Evolutionary conservation across 1,139 yeast genomes (phyloP).

Genomic region (Yamadazyma taylorii): DNA sequence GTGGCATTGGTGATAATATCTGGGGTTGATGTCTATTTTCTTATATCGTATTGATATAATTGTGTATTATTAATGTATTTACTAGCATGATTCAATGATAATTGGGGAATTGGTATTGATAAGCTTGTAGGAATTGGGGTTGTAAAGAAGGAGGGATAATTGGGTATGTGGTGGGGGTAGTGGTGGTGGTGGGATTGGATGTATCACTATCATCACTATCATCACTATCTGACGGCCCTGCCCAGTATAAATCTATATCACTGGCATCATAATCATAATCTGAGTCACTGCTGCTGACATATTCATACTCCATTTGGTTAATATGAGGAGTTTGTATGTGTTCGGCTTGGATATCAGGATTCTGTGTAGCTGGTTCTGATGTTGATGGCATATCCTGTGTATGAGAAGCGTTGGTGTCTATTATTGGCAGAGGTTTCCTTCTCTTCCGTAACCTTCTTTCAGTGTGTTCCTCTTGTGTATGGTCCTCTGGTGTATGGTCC

Average conservation of each 20-base stretch:
- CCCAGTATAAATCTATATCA: neutral
- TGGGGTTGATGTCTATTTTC: constrained; percentile 7
- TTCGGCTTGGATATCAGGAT: too few relatives aligned
- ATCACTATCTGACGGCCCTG: neutral
- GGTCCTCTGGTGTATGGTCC: too few relatives aligned
- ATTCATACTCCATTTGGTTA: neutral
- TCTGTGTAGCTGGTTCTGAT: too few relatives aligned
- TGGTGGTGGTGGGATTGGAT: too few relatives aligned
- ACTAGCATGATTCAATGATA: neutral
- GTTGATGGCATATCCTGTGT: too few relatives aligned
- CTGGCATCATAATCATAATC: neutral
- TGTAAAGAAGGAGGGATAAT: neutral
- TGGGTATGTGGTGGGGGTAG: too few relatives aligned
- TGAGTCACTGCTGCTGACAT: neutral
- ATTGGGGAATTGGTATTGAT: neutral
- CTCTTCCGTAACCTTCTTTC: too few relatives aligned
- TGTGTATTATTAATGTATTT: neutral
- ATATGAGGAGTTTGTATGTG: too few relatives aligned
- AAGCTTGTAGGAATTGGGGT: neutral
- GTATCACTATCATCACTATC: neutral
- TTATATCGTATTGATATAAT: constrained; percentile 35
- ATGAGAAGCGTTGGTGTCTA: too few relatives aligned
- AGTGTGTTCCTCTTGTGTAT: too few relatives aligned
- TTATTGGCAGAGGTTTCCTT: too few relatives aligned
- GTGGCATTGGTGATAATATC: constrained; percentile 4